Evolutionary conservation across 345 rosid species (phyloP).

Genomic region (Gossypium thurberi): DNA sequence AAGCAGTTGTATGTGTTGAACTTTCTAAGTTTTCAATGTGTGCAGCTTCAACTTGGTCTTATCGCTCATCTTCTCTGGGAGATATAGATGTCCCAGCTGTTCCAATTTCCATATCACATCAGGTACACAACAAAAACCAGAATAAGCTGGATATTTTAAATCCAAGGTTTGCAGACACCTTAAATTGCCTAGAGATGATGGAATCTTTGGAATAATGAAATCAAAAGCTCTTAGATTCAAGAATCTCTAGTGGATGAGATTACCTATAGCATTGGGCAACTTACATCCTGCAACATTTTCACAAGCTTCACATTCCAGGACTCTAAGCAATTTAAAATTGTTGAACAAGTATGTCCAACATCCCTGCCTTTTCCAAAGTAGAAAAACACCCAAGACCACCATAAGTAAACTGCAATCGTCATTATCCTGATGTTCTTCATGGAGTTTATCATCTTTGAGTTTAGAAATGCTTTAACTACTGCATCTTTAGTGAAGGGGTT

Average conservation of each 20-base stretch:
- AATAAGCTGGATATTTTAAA: too few species aligned
- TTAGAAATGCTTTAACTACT: too few species aligned
- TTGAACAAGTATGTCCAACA: slow-evolving; percentile 11
- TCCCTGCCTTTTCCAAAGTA: not conserved
- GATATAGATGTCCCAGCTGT: not conserved
- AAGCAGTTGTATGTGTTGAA: not conserved
- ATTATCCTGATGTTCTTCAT: not conserved
- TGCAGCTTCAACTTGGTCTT: not conserved
- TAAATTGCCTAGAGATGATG: too few species aligned
- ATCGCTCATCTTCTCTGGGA: not conserved
- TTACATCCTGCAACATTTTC: not conserved
- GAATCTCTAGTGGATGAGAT: too few species aligned
- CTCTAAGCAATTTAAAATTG: slow-evolving; percentile 18
- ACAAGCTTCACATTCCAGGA: slow-evolving; percentile 19
- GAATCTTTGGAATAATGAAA: too few species aligned
- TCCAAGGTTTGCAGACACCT: too few species aligned
- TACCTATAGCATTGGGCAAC: not conserved
- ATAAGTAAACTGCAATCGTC: not conserved
- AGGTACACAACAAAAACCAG: too few species aligned
- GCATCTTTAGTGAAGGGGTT: not conserved
- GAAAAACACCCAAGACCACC: not conserved
- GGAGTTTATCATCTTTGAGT: too few species aligned
- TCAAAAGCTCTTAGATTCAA: too few species aligned
- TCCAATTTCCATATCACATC: too few species aligned
- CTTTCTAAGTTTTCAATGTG: not conserved